phyloP scores from a whole-genome alignment of 441 rosid species.

The Euphorbia corollata region DNA sequence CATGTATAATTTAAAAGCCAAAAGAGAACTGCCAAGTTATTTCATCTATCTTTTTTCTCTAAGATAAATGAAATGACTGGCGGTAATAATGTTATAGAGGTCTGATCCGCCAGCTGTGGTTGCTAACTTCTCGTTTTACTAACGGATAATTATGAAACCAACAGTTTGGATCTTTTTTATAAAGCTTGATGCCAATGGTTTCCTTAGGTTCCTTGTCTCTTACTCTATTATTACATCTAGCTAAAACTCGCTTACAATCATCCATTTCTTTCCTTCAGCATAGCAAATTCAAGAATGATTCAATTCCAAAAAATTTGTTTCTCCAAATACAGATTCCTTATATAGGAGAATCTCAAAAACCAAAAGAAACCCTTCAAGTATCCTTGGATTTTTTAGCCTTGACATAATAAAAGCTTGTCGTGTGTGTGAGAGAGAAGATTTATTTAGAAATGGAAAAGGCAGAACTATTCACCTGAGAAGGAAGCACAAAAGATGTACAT shows the following conservation, averaged over 20 bases:
- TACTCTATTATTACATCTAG: background rate
- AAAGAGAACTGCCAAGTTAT: background rate
- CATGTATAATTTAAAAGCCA: background rate
- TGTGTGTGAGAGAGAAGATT: background rate
- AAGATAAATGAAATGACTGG: background rate
- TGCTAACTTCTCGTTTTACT: background rate
- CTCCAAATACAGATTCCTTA: background rate
- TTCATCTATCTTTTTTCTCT: background rate
- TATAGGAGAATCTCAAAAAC: background rate
- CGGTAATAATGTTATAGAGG: background rate
- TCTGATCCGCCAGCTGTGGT: background rate
- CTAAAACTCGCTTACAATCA: background rate
- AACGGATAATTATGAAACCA: background rate
- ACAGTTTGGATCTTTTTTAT: background rate
- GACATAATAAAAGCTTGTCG: background rate
- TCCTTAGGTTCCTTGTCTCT: background rate
- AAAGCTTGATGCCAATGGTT: slow-evolving; percentile 1
- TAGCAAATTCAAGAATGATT: background rate
- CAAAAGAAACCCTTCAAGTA: background rate
- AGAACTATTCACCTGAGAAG: slow-evolving; percentile 59
- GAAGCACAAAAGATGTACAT: slow-evolving; percentile 53
- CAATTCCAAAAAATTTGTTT: background rate
- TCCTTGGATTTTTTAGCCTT: background rate
- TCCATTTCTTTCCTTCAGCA: background rate
- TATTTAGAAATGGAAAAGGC: slow-evolving; percentile 2